Base-by-base conservation (phyloP, 257 asterid species). In the Gentiana straminea region DNA sequence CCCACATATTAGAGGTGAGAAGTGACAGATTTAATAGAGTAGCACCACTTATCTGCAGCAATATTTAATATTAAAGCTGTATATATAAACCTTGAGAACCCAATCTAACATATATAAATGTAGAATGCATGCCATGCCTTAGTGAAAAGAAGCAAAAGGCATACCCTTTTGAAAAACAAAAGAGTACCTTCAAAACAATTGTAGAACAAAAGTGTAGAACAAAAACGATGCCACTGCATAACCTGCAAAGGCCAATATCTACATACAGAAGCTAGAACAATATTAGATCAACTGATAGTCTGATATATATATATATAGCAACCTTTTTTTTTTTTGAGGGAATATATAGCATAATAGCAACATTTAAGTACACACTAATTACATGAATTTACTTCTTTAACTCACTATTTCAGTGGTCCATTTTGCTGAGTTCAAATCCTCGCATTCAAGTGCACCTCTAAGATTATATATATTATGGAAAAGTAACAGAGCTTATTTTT, bases 1-100 rank as follows among this genome's bases (percentile, higher is more conserved):
- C 95, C 93, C 94, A 88, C 83, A 88, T 76, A 67, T 82, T 86
- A 8, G 95, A 81, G 55, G 96, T 88, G 9, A 88, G 79, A 53
- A 88, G 71, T 12, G 96, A 88, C 32, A 88, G 94, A 72, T 78
- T 84, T 70, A 83, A 79, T 61, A 88, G 55, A 11, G 96, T 81
- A 33, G 96, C 70, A 59, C 96, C 96, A 57, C 90, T 73, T 71
- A 69, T 75, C 96, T 88, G 83, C 48, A 36, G 1, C 49, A 44
- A 56, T 13, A 49, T 45, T 33, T 8, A 13, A 4, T n/a, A 36
- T 39, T 5, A 33, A 1, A 13, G 35, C 13, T 33, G 8, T 33
- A 36, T 32, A 35, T 51, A 52, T 11, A n/a, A 11, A 33, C 24
- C 24, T 52, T 52, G 35, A 52, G 35, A 33, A 13, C 4, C 39